Conservation (phyloP, 1,139 yeast genomes). For the Yamadazyma triangularis region DNA sequence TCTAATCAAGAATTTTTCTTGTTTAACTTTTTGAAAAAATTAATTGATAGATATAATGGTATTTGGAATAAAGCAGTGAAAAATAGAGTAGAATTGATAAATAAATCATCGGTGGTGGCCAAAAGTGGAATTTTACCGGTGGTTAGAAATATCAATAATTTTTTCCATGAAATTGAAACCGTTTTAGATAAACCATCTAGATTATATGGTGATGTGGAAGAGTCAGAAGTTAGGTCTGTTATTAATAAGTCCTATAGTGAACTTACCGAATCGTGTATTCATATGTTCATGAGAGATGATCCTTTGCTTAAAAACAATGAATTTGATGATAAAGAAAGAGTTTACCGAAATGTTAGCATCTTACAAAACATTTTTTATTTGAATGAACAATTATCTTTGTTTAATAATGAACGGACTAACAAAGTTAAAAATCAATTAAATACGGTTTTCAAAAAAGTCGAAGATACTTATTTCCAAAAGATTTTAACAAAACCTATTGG, state of each 20-base stretch:
- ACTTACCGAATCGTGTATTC: conserved; percentile 30
- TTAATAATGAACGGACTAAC: conserved; percentile 23
- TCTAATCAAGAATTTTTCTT: conserved; percentile 65
- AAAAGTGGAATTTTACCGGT: conserved; percentile 38
- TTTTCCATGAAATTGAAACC: conserved; percentile 32
- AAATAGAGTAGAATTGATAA: conserved; percentile 49
- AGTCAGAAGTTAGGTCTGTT: conserved; percentile 25
- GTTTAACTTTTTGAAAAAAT: conserved; percentile 46
- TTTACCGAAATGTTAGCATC: conserved; percentile 55
- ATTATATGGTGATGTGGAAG: conserved; percentile 15
- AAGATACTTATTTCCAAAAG: conserved; percentile 40
- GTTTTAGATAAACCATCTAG: conserved; percentile 21
- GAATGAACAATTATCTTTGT: conserved; percentile 42
- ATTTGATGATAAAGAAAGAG: conserved; percentile 54
- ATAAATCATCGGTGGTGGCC: conserved; percentile 43
- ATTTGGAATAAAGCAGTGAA: conserved; percentile 61
- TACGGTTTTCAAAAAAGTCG: conserved; percentile 45
- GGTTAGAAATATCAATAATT: conserved; percentile 30
- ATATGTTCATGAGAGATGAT: conserved; percentile 38
- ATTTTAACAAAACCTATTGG: conserved; percentile 49
- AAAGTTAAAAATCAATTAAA: conserved; percentile 43
- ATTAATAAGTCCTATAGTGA: conserved; percentile 40
- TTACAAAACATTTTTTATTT: conserved; percentile 62
- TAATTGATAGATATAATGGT: conserved; percentile 47
- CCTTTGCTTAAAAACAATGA: conserved; percentile 42